Conservation (phyloP, 805 yeast genomes). For the Yarrowia sp. region DNA sequence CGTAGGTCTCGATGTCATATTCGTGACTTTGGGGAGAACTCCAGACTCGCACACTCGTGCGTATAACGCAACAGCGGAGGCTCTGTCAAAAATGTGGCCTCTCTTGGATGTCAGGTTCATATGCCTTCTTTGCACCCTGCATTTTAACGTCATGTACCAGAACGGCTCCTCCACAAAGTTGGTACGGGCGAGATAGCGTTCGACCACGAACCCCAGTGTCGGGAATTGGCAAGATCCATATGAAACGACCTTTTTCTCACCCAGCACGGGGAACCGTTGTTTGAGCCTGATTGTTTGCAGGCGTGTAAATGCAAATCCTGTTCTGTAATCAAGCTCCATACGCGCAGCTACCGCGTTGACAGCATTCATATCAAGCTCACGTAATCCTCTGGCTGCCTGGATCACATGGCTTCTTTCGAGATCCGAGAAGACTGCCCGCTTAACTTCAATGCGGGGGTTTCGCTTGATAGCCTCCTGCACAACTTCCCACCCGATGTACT, state of each 20-base stretch:
- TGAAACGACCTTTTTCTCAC: conserved; percentile 51
- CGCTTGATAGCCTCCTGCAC: conserved; percentile 60
- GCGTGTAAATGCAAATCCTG: conserved; percentile 88
- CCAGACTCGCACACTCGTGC: conserved; percentile 55
- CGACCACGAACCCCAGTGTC: conserved; percentile 93
- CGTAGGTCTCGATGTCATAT: conserved; percentile 59
- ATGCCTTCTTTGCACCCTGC: conserved; percentile 33
- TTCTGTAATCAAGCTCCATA: conserved; percentile 80
- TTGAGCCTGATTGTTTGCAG: too few relatives aligned
- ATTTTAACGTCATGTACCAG: conserved; percentile 65
- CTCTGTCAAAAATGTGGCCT: conserved; percentile 67
- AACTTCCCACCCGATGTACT: conserved; percentile 84
- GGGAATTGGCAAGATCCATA: conserved; percentile 98
- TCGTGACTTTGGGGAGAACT: conserved; percentile 9
- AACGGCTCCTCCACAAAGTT: conserved; percentile 72
- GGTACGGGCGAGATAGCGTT: conserved; percentile 73
- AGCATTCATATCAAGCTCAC: conserved; percentile 58
- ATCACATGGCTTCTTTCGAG: conserved; percentile 70
- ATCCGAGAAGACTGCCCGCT: conserved; percentile 85
- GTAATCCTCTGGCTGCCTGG: conserved; percentile 71
- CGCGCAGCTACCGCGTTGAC: conserved; percentile 85
- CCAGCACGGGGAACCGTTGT: too few relatives aligned
- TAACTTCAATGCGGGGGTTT: conserved; percentile 52
- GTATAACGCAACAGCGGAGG: conserved; percentile 60
- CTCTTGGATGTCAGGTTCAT: conserved; percentile 68